Percentiles rank a stretch among this genome's conserved stretches.
phyloP scores from a whole-genome alignment of 2,329 filamentous ascomycete species.

The Lasiodiplodia theobromae region DNA sequence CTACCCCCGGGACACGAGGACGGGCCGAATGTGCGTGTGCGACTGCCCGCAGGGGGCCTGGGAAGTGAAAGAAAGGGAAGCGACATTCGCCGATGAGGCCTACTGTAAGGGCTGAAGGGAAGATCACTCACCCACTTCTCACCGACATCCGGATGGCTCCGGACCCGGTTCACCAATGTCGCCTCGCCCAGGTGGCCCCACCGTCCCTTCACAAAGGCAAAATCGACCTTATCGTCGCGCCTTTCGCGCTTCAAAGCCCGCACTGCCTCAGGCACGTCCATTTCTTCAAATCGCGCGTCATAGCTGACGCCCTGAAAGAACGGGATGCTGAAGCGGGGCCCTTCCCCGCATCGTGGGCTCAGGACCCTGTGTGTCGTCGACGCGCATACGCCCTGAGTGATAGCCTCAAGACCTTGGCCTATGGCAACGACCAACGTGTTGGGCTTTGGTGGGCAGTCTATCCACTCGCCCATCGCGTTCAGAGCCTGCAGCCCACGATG shows the following conservation, averaged over 20 bases:
- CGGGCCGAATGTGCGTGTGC: constrained; percentile 25
- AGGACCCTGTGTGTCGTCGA: constrained; percentile 83
- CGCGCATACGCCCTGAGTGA: constrained; percentile 83
- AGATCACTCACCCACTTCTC: constrained; percentile 67
- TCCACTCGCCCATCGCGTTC: constrained; percentile 79
- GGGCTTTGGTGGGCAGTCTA: constrained; percentile 77
- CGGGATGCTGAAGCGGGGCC: constrained; percentile 79
- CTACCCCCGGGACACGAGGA: constrained; percentile 29
- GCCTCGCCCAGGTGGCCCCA: constrained; percentile 78
- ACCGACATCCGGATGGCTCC: constrained; percentile 86
- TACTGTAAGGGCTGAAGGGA: constrained; percentile 20
- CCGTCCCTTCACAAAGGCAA: constrained; percentile 78
- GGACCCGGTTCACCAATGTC: constrained; percentile 82
- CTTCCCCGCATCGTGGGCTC: constrained; percentile 72
- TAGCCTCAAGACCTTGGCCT: constrained; percentile 83
- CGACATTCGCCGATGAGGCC: constrained; percentile 17
- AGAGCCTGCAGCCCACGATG: constrained; percentile 84
- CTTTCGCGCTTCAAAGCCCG: constrained; percentile 66
- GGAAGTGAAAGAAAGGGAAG: constrained; percentile 21
- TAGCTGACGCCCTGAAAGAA: constrained; percentile 89
- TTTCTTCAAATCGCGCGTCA: constrained; percentile 79
- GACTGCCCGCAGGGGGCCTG: constrained; percentile 11
- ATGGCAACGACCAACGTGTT: constrained; percentile 87
- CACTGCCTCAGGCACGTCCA: constrained; percentile 72
- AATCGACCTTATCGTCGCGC: constrained; percentile 79